phyloP scores from a whole-genome alignment of 345 rosid species.

The Eucalyptus albens region DNA sequence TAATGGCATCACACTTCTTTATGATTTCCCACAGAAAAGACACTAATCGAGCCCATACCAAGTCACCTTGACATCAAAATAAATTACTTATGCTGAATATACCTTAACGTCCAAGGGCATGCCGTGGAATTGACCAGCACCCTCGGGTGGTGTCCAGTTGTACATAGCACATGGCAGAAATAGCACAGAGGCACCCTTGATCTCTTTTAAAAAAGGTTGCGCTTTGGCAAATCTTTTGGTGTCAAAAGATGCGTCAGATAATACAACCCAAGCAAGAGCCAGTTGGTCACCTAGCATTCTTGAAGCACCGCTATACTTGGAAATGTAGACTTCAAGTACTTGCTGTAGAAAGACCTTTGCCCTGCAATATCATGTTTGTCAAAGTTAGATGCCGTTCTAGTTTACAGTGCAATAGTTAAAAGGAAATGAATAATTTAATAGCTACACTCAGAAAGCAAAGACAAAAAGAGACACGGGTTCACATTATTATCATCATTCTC shows the following conservation, averaged over 20 bases:
- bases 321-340: constrained; percentile 56
- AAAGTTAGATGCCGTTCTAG: not conserved
- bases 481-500: not conserved
- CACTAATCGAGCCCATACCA: not conserved
- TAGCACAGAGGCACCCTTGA: constrained; percentile 50
- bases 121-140: constrained; percentile 98
- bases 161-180: constrained; percentile 72
- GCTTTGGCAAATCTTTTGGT: constrained; percentile 52
- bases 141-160: constrained; percentile 99
- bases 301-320: constrained; percentile 68
- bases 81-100: not conserved
- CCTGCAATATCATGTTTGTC: constrained; percentile 22
- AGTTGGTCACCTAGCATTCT: constrained; percentile 94
- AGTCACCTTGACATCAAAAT: not conserved
- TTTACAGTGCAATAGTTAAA: not conserved
- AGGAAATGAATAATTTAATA: not conserved
- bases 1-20: not conserved
- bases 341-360: constrained; percentile 56
- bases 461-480: not conserved
- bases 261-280: constrained; percentile 69
- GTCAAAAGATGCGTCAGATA: constrained; percentile 52
- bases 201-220: constrained; percentile 42
- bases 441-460: not conserved
- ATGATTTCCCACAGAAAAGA: not conserved
- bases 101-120: constrained; percentile 96